phyloP scores from a whole-genome alignment of 2,329 filamentous ascomycete species.

The Fonsecaea erecta region DNA sequence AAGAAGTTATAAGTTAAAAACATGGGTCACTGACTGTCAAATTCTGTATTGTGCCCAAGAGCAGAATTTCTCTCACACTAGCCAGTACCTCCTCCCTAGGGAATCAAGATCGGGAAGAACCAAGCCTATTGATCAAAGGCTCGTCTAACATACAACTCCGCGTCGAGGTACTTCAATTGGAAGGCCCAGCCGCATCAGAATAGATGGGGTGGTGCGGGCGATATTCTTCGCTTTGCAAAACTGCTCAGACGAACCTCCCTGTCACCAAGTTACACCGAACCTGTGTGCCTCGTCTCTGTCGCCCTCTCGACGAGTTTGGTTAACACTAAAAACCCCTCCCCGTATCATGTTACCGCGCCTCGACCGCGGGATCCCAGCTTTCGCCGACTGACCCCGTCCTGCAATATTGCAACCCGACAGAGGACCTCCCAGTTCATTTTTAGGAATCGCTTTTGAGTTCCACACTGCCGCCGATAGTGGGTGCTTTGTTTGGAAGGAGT shows the following conservation, averaged over 20 bases:
- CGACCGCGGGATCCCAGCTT: neutral
- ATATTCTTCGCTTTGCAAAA: neutral
- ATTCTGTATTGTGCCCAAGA: neutral
- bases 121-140: neutral
- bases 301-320: neutral
- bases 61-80: neutral
- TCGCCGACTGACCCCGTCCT: constrained; percentile 3
- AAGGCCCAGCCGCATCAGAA: neutral
- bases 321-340: neutral
- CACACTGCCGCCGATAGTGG: neutral
- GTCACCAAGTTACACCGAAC: neutral
- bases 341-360: neutral
- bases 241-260: neutral
- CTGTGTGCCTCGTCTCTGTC: neutral
- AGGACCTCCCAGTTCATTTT: neutral
- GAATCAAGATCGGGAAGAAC: neutral
- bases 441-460: neutral
- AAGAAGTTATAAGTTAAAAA: neutral
- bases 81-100: neutral
- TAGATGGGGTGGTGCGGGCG: neutral
- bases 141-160: neutral
- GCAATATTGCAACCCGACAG: neutral
- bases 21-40: neutral
- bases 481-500: neutral
- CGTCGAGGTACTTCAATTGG: neutral